Evolutionary conservation across 176 grass and related monocot genomes (phyloP).

Genomic region (Pharus latifolius): DNA sequence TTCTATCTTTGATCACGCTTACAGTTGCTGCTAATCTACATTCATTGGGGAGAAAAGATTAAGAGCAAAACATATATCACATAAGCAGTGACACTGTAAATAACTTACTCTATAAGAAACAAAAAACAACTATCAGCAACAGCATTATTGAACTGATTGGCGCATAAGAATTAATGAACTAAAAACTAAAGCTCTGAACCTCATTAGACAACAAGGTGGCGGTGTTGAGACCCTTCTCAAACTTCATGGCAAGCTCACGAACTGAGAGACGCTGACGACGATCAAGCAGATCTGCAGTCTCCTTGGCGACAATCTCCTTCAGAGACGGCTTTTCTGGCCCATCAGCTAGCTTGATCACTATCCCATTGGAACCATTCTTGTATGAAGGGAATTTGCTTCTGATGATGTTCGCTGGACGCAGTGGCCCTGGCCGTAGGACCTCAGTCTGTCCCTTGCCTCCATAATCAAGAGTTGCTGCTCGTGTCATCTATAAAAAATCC

Average conservation of each 20-base stretch:
- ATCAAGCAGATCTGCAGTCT: constrained; percentile 46
- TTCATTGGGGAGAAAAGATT: not conserved
- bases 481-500: constrained; percentile 28
- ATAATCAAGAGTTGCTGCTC: constrained; percentile 37
- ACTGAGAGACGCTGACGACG: constrained; percentile 67
- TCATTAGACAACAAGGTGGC: constrained; percentile 71
- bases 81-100: not conserved
- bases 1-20: not conserved
- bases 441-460: constrained; percentile 31
- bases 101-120: not conserved
- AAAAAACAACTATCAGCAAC: not conserved
- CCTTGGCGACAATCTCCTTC: constrained; percentile 68
- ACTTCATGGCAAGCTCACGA: constrained; percentile 76
- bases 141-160: not conserved
- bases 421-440: constrained; percentile 29
- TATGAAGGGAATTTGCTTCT: constrained; percentile 57
- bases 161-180: not conserved
- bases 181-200: constrained; percentile 24
- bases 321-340: constrained; percentile 32
- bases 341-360: constrained; percentile 48
- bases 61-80: too few relatives aligned
- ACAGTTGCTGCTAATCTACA: not conserved
- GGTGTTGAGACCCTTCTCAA: constrained; percentile 78
- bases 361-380: constrained; percentile 52
- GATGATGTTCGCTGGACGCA: constrained; percentile 42